Base-by-base conservation (phyloP, 1,284 basidiomycete genomes). In the Ceratorhiza oryzae-sativae region DNA sequence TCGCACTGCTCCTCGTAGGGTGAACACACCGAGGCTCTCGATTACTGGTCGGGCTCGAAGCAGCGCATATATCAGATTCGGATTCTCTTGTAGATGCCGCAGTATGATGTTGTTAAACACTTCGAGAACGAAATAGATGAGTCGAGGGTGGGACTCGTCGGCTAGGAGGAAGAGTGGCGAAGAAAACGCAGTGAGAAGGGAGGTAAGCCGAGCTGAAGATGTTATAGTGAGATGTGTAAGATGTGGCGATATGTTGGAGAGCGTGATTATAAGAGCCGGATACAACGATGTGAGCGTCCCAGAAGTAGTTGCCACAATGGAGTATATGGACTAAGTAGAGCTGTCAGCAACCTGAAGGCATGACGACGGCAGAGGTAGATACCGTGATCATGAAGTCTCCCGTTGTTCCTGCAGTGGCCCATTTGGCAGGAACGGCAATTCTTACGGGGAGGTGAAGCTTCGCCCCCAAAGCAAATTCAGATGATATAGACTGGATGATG, bases 121-220 rank as follows among this genome's bases (percentile, higher is more conserved):
- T 79, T 98, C 96, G 51, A 98, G 85, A 86, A 95, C 88, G 81
- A 97, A 97, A 81, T 93, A 98, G 34, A 97, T 84, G 27, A 98
- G 82, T 61, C 96, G 83, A 1, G 97, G 97, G 79, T 98, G 93
- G 5, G 94, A 93, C 80, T 98, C 95, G 75, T 98, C 95, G 0
- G 93, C 90, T 32, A 99, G 83, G 45, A 99, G 82, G 80, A 98
- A 98, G 6, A 88, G 83, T 0, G 97, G 93, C 73, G 90, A 92
- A 0, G 94, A 90, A 78, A 98, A 97, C 0, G 95, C 92, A 42
- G 87, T 89, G 80, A 98, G 93, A 6, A 98, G 86, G 78, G 96
- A 93, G 39, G 95, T 80, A 6, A 99, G 84, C 9, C 93, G 86
- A 1, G 91, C 90, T 1, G 95, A 92, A 3, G 94, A 88, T 36